Percentiles rank a stretch among this genome's conserved stretches.
phyloP scores from a whole-genome alignment of 768 basidiomycete species.

The Fistulinella prunicolor region DNA sequence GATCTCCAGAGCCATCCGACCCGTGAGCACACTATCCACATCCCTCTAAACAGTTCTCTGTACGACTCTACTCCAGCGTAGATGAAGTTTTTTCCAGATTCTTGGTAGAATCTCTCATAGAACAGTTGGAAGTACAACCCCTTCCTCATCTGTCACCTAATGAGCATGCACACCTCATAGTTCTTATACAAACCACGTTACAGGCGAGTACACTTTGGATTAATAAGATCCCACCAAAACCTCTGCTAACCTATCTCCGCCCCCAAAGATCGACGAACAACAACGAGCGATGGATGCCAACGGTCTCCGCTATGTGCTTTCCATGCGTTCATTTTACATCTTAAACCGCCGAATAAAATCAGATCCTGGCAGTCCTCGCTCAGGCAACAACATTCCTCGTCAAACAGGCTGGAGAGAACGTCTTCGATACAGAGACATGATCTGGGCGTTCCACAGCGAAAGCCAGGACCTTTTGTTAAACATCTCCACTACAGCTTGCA shows the following conservation, averaged over 20 bases:
- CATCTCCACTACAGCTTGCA: conserved; percentile 68
- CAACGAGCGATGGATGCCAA: conserved; percentile 88
- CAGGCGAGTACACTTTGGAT: conserved; percentile 54
- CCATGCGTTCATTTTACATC: conserved; percentile 89
- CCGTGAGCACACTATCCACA: conserved; percentile 38
- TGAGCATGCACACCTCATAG: conserved; percentile 81
- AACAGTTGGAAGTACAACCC: conserved; percentile 58
- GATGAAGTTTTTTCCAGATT: conserved; percentile 59
- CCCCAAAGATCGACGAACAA: conserved; percentile 85
- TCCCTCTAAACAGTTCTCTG: background rate
- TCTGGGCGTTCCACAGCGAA: conserved; percentile 97
- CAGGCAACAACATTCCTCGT: conserved; percentile 39
- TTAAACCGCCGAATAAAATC: conserved; percentile 63
- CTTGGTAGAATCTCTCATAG: conserved; percentile 58
- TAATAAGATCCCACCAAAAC: background rate
- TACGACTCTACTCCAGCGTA: conserved; percentile 31
- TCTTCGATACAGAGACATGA: conserved; percentile 89
- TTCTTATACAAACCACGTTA: conserved; percentile 82
- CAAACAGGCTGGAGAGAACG: conserved; percentile 63
- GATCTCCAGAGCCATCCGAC: conserved; percentile 38
- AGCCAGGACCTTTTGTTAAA: conserved; percentile 81
- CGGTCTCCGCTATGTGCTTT: conserved; percentile 89
- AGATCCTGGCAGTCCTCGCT: conserved; percentile 43
- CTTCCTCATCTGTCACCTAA: conserved; percentile 71
- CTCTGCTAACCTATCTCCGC: conserved; percentile 1